A percentile compares a stretch with the other conserved stretches of the same genome.
Conservation (phyloP, 345 rosid species). For the Microthlaspi erraticum region DNA sequence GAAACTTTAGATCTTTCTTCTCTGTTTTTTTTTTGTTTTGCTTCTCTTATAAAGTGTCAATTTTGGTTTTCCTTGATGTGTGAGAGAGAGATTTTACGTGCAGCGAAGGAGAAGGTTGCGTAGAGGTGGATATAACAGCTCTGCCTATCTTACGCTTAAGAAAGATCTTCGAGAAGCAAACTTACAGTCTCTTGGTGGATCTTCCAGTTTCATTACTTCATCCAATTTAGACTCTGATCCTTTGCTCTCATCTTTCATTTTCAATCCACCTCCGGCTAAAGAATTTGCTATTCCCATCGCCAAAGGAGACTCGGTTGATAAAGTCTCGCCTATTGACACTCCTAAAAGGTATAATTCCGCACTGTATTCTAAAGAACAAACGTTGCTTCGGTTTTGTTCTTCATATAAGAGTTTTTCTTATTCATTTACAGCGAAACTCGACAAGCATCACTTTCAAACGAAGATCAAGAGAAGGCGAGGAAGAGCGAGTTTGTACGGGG, state of each 20-base stretch:
- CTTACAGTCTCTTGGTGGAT: slow-evolving; percentile 71
- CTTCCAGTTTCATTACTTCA: slow-evolving; percentile 64
- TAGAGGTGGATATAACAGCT: slow-evolving; percentile 59
- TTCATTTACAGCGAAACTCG: slow-evolving; percentile 41
- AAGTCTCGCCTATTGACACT: slow-evolving; percentile 43
- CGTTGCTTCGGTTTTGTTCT: background rate
- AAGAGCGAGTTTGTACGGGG: slow-evolving; percentile 60
- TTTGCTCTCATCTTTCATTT: slow-evolving; percentile 78
- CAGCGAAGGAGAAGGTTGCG: slow-evolving; percentile 74
- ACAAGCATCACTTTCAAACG: slow-evolving; percentile 41
- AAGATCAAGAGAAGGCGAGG: slow-evolving; percentile 60
- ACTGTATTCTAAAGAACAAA: background rate
- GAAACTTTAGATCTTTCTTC: background rate
- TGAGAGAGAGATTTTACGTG: slow-evolving; percentile 48
- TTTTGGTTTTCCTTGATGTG: slow-evolving; percentile 58
- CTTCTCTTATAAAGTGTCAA: background rate
- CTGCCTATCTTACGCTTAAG: slow-evolving; percentile 54
- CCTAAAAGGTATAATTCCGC: slow-evolving; percentile 47
- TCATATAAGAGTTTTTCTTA: background rate
- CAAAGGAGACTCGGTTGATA: slow-evolving; percentile 45
- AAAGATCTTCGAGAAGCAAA: slow-evolving; percentile 84
- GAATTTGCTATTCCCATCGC: slow-evolving; percentile 29
- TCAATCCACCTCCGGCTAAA: slow-evolving; percentile 46
- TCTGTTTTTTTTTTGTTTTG: background rate
- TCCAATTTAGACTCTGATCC: slow-evolving; percentile 86